phyloP scores from a whole-genome alignment of 129 eudicot genomes.

The Lactuca sativa region DNA sequence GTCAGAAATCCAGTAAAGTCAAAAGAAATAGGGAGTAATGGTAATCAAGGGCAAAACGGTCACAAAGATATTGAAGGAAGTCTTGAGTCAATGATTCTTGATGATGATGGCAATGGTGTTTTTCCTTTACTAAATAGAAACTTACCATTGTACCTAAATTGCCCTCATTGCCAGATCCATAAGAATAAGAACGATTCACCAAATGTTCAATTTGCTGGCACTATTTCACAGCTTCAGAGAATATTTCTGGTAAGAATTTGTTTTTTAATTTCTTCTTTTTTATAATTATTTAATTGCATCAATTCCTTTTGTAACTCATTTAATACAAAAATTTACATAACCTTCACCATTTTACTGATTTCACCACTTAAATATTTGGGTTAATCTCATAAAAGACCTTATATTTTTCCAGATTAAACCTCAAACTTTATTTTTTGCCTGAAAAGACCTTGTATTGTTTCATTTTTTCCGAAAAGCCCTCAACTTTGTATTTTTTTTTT shows the following conservation, averaged over 20 bases:
- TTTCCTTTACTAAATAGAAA: slow-evolving; percentile 62
- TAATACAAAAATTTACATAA: too few relatives aligned
- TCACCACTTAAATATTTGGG: too few relatives aligned
- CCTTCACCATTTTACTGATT: too few relatives aligned
- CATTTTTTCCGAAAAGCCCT: too few relatives aligned
- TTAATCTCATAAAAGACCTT: too few relatives aligned
- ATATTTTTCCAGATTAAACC: too few relatives aligned
- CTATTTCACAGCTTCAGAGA: slow-evolving; percentile 89
- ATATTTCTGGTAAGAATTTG: slow-evolving; percentile 68
- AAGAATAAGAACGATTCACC: slow-evolving; percentile 59
- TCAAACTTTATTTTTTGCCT: too few relatives aligned
- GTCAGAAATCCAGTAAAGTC: slow-evolving; percentile 46
- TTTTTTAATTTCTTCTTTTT: neutral
- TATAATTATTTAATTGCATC: too few relatives aligned
- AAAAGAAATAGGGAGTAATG: slow-evolving; percentile 36
- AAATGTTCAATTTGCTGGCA: slow-evolving; percentile 60
- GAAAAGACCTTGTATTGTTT: too few relatives aligned
- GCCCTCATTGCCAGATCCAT: slow-evolving; percentile 70
- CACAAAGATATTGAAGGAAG: slow-evolving; percentile 49
- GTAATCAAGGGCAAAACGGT: slow-evolving; percentile 30
- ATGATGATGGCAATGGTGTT: slow-evolving; percentile 59
- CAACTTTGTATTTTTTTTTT: too few relatives aligned
- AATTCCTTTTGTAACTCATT: too few relatives aligned
- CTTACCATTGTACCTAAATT: slow-evolving; percentile 74
- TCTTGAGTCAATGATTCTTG: slow-evolving; percentile 44